These are phyloP conservation scores for Amaranthus hypochondriacus DNA, from an alignment of 148 eudicot genomes.

Conservation along the genomic window DNA sequence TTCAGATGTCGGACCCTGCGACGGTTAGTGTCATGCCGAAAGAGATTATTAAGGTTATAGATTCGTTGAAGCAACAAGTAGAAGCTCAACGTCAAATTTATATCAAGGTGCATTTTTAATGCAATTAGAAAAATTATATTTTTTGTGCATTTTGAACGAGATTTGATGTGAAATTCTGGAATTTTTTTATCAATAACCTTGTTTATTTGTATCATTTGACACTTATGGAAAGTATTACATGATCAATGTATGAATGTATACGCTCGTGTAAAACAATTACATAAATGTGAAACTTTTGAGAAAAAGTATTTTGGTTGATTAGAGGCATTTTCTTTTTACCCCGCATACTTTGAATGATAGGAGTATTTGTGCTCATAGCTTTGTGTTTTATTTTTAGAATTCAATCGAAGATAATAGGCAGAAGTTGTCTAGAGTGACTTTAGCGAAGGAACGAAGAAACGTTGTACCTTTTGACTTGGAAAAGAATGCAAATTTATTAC, in stretches of 20 bases:
- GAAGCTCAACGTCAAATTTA: conserved; percentile 54
- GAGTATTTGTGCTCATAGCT: not conserved
- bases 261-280: not conserved
- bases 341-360: not conserved
- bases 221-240: not conserved
- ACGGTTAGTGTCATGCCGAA: conserved; percentile 27
- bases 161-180: not conserved
- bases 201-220: not conserved
- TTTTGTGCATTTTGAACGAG: not conserved
- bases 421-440: conserved; percentile 50
- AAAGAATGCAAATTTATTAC: conserved; percentile 42
- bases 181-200: no score
- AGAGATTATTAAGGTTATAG: conserved; percentile 56
- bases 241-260: not conserved
- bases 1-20: conserved; percentile 32
- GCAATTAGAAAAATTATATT: not conserved
- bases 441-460: conserved; percentile 58
- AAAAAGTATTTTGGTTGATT: not conserved
- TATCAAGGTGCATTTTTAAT: conserved; percentile 46
- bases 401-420: conserved; percentile 67
- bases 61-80: conserved; percentile 59
- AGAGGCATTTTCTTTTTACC: no score
- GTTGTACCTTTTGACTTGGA: conserved; percentile 24
- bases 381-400: conserved; percentile 40
- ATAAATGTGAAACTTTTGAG: not conserved